phyloP scores from a whole-genome alignment of 345 rosid genomes.

The Eucalyptus virginea region DNA sequence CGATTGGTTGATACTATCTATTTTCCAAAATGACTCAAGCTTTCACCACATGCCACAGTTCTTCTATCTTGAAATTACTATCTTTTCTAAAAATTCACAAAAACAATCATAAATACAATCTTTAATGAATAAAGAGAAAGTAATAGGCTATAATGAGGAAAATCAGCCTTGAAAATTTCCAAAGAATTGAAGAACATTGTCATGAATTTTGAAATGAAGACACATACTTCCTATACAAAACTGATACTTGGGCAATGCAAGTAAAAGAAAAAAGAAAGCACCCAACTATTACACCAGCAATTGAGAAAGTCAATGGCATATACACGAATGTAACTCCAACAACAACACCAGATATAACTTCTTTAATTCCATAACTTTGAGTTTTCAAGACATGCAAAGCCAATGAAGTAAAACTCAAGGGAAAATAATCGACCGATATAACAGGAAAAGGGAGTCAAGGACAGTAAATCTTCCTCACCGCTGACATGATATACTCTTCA shows the following conservation, averaged over 20 bases:
- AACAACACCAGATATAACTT: neutral
- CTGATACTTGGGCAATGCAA: neutral
- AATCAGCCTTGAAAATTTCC: neutral
- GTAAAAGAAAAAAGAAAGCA: neutral
- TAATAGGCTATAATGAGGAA: neutral
- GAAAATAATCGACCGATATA: neutral
- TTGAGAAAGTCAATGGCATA: neutral
- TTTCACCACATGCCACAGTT: neutral
- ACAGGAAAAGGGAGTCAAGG: neutral
- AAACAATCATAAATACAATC: neutral
- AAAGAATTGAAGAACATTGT: neutral
- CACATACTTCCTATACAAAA: neutral
- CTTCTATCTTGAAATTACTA: neutral
- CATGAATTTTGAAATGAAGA: neutral
- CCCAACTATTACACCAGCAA: neutral
- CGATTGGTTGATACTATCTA: neutral
- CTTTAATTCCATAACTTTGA: neutral
- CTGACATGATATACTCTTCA: neutral
- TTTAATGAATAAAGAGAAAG: neutral
- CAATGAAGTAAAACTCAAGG: neutral
- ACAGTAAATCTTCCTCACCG: neutral
- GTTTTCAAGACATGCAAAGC: neutral
- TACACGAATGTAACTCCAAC: neutral
- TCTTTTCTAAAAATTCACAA: neutral
- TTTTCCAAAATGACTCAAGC: neutral